Conservation (phyloP, 139 green algal species). For the Volvox africanus region DNA sequence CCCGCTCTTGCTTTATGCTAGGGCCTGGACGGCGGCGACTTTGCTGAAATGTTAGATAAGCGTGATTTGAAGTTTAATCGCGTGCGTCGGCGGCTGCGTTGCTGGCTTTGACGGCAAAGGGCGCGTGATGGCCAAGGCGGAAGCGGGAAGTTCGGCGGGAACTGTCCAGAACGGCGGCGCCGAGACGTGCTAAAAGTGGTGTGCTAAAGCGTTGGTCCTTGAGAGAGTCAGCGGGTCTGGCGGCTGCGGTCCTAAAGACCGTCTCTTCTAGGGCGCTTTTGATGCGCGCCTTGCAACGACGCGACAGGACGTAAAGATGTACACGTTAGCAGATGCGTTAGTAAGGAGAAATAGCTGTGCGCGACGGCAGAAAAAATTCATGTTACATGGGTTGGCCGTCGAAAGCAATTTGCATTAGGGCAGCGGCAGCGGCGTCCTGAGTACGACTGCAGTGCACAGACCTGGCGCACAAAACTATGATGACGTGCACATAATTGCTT, state of each 20-base stretch:
- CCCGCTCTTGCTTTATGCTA: not conserved
- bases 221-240: not conserved
- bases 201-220: not conserved
- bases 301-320: not conserved
- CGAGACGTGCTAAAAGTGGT: too few relatives aligned
- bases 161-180: not conserved
- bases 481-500: not conserved
- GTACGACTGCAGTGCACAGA: not conserved
- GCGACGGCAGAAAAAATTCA: not conserved
- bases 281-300: not conserved
- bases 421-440: not conserved
- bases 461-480: not conserved
- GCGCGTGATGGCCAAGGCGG: slow-evolving; percentile 10
- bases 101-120: not conserved
- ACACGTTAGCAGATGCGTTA: not conserved
- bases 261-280: not conserved
- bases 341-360: not conserved
- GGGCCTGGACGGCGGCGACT: not conserved
- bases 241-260: not conserved
- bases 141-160: not conserved
- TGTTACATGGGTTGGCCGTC: not conserved
- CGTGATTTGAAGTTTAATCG: not conserved
- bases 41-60: not conserved
- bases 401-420: not conserved
- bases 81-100: not conserved